Percentiles rank a stretch among this genome's conserved stretches.
Evolutionary conservation across 352 stramenopile species (phyloP).

Genomic region (Phytophthora constricta): DNA sequence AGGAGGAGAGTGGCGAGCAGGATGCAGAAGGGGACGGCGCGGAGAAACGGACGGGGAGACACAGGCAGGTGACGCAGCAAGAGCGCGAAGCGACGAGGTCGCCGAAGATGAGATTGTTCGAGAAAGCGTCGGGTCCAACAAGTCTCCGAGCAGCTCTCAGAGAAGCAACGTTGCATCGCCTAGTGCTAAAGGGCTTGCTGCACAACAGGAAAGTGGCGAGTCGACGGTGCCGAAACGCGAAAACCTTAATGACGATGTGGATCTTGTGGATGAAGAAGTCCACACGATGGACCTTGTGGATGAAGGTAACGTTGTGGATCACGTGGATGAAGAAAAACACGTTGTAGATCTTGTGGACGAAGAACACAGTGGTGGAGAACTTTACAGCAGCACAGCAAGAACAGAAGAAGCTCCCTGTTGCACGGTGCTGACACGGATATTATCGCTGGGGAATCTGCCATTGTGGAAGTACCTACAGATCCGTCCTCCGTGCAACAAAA

Average conservation of each 20-base stretch:
- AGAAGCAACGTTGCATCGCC: slow-evolving; percentile 17
- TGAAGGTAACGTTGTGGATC: neutral
- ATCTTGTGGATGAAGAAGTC: neutral
- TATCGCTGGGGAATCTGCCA: neutral
- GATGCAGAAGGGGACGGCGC: slow-evolving; percentile 24
- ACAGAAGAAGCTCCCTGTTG: neutral
- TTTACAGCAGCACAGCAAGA: neutral
- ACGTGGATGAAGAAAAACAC: neutral
- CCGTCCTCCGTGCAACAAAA: too few relatives aligned
- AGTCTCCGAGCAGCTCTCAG: slow-evolving; percentile 10
- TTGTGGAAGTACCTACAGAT: too few relatives aligned
- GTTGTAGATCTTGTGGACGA: too few relatives aligned
- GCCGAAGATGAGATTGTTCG: slow-evolving; percentile 60
- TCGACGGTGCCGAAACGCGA: neutral
- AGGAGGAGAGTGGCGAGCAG: slow-evolving; percentile 31
- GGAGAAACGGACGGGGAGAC: slow-evolving; percentile 6
- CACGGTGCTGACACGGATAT: neutral
- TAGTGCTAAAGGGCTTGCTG: neutral
- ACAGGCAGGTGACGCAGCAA: neutral
- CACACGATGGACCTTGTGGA: neutral
- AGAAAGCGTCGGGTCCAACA: slow-evolving; percentile 51
- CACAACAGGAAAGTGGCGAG: neutral
- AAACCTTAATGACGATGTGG: neutral
- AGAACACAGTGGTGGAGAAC: too few relatives aligned
- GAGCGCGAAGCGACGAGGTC: neutral